Evolutionary conservation across 352 stramenopile species (phyloP), one percentile per base, ranked within the genome.

Genomic region (Pythium periplocum): DNA sequence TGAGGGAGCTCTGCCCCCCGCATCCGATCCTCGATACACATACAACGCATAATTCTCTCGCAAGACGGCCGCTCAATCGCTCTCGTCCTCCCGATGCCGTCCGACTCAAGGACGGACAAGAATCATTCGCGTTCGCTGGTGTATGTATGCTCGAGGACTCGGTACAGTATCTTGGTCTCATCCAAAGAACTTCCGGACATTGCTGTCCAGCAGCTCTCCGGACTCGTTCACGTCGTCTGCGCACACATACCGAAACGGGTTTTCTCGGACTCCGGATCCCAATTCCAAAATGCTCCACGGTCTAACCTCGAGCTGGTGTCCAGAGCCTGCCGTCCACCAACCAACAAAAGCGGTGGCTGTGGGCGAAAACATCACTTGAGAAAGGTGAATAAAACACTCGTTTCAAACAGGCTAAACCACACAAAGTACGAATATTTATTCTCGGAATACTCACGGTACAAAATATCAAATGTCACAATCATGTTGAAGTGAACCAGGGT

Each of bases 21-120:
- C 62, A 84, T 91, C 81, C 81, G 81, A 91, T 91, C 81, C 81
- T 91, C 75, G 81, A 91, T 91, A 79, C 71, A 91, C 58, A 42
- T 59, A 26, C 57, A 52, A 59, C 48, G 58, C 58, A 60, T 58
- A 55, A 63, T 57, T 53, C 57, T 57, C 57, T 63, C 57, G 44
- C 57, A 54, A 44, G n/a, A 48, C 49, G 12, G 46, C 50, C 45
- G 40, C 30, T 11, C 31, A 26, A 43, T 46, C 40, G 31, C 4
- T 8, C 5, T 26, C 43, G 9, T 35, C 12, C 30, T 2, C 42
- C 39, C n/a, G 11, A 53, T 26, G 17, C 17, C 17, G 17, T 26
- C 17, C 17, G 26, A 8, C 6, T 10, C 12, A 10, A 42, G 7
- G 34, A 53, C 26, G 37, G 35, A 36, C 36, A 37, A 11, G 45